Evolutionary conservation across 768 basidiomycete genomes (phyloP).

Genomic region (Suillus placidus): DNA sequence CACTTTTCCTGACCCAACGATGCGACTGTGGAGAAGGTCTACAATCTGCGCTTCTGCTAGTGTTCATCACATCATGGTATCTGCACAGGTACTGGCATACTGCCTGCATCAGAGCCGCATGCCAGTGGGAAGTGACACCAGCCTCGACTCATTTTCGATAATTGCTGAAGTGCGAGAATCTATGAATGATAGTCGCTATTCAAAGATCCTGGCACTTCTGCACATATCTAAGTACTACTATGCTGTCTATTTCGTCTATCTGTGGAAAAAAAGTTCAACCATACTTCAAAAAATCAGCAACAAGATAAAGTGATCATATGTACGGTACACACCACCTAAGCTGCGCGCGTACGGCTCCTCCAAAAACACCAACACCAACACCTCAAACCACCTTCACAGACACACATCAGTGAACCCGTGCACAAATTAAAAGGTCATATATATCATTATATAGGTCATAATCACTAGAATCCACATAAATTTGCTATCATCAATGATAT

Average conservation of each 20-base stretch:
- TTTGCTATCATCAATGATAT: too few relatives aligned
- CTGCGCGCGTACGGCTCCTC: too few relatives aligned
- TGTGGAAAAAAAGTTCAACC: too few relatives aligned
- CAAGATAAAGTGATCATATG: background rate
- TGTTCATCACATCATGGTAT: background rate
- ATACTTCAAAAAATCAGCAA: background rate
- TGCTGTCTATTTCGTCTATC: background rate
- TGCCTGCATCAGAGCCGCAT: background rate
- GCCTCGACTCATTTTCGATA: background rate
- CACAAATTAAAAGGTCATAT: too few relatives aligned
- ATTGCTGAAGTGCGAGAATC: background rate
- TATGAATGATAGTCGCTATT: background rate
- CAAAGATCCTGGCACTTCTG: background rate
- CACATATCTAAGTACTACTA: background rate
- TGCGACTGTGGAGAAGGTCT: background rate
- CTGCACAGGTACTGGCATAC: background rate
- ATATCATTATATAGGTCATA: too few relatives aligned
- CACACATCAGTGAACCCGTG: too few relatives aligned
- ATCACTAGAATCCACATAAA: background rate
- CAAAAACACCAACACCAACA: too few relatives aligned
- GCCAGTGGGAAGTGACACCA: background rate
- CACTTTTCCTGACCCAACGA: background rate
- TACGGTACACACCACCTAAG: background rate
- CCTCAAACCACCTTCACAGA: background rate
- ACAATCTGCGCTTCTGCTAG: background rate